Percentiles rank a stretch among this genome's conserved stretches.
phyloP scores from a whole-genome alignment of 345 rosid genomes.

The Trapa incisa region DNA sequence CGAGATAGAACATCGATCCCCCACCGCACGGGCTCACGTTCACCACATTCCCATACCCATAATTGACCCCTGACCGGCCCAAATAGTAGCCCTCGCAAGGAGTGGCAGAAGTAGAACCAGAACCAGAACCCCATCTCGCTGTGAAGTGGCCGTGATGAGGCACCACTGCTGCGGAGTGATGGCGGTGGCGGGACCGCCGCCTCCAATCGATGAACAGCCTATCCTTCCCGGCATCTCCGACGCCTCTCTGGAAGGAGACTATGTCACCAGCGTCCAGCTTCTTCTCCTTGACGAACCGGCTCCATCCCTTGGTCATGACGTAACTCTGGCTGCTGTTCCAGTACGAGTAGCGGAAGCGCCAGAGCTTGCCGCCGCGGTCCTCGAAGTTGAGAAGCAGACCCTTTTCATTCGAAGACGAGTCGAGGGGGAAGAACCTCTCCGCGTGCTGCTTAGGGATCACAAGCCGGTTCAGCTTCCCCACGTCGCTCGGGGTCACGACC shows the following conservation, averaged over 20 bases:
- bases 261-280: slow-evolving; percentile 85
- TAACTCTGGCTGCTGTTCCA: slow-evolving; percentile 98
- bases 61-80: slow-evolving; percentile 7
- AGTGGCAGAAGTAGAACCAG: background rate
- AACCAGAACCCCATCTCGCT: slow-evolving; percentile 5
- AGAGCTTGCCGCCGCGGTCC: slow-evolving; percentile 57
- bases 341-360: slow-evolving; percentile 90
- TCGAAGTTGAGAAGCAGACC: slow-evolving; percentile 86
- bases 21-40: slow-evolving; percentile 16
- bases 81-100: background rate
- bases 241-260: slow-evolving; percentile 76
- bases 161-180: slow-evolving; percentile 7
- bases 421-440: slow-evolving; percentile 75
- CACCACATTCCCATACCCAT: slow-evolving; percentile 18
- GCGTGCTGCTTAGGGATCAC: slow-evolving; percentile 61
- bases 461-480: slow-evolving; percentile 52
- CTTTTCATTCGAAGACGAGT: slow-evolving; percentile 58
- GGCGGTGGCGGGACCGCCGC: slow-evolving; percentile 45
- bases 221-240: slow-evolving; percentile 43
- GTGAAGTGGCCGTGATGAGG: slow-evolving; percentile 17
- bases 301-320: slow-evolving; percentile 96
- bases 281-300: slow-evolving; percentile 90
- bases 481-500: slow-evolving; percentile 55
- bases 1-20: slow-evolving; percentile 22
- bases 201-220: slow-evolving; percentile 75